Conservation (phyloP, 371 early-diverging fungal genomes). For the Mucor mucedo region DNA sequence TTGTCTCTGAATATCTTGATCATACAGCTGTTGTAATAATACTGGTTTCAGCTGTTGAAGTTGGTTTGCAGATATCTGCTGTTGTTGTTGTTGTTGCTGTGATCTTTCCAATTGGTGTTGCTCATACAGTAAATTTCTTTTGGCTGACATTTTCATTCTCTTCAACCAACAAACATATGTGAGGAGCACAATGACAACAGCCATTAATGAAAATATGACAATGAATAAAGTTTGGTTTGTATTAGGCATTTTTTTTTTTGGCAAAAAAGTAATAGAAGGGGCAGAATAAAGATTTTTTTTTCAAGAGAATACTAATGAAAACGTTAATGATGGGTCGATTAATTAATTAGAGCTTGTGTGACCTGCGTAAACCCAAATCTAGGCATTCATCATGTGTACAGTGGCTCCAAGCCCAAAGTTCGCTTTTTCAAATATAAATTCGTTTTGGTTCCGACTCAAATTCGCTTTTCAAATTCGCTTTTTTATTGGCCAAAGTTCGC, state of each 20-base stretch:
- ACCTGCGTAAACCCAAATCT: constrained; percentile 13
- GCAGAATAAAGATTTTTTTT: background rate
- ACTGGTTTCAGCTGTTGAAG: constrained; percentile 32
- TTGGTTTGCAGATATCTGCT: constrained; percentile 13
- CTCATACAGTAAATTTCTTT: constrained; percentile 17
- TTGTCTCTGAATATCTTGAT: constrained; percentile 13
- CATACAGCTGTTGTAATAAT: constrained; percentile 24
- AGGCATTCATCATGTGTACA: constrained; percentile 18
- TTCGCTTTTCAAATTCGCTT: too few species aligned
- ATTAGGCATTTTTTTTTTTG: constrained; percentile 13
- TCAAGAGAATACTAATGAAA: background rate
- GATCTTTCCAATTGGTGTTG: constrained; percentile 24
- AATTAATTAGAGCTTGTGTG: constrained; percentile 18
- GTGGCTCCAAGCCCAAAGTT: too few species aligned
- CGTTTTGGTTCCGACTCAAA: too few species aligned
- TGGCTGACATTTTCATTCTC: constrained; percentile 23
- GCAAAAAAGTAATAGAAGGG: constrained; percentile 9
- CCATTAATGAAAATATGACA: constrained; percentile 28
- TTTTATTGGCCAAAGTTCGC: too few species aligned
- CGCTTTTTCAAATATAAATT: too few species aligned
- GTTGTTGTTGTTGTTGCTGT: constrained; percentile 12
- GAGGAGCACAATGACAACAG: constrained; percentile 14
- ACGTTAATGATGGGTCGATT: constrained; percentile 7
- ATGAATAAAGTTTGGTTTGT: constrained; percentile 30
- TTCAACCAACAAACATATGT: constrained; percentile 32